Base-by-base conservation (phyloP, 208 protist genomes). In the Crithidia expoeki region DNA sequence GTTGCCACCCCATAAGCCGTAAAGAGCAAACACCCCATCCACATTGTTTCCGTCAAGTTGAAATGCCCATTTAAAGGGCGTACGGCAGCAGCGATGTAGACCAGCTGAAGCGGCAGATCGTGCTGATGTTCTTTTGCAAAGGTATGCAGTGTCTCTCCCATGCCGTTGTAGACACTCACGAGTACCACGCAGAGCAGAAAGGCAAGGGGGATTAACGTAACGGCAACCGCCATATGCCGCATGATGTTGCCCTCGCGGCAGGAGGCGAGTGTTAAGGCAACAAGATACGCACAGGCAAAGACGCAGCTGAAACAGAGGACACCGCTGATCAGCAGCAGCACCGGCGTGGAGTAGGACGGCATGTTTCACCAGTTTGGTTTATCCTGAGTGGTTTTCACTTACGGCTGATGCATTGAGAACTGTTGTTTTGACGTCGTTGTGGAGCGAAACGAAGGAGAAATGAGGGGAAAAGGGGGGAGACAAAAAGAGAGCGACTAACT, bases 1-100 rank as follows among this genome's bases (percentile, higher is more conserved):
- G 82, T 47, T 42, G 75, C 56, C 2, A 59, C 72, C 16, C 75
- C 86, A 69, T 94, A 94, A 12, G 72, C 84, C 21, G 79, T n/a
- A 55, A 88, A 81, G 14, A 94, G 42, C 57, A 94, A 34, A 57
- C 84, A 79, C 27, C 72, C 72, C 69, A 89, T 81, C 52, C 44
- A 90, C 58, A 62, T 69, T 28, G 63, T 63, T 14, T 71, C 70
- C 19, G 64, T 47, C 46, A 62, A 21, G 17, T 47, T 61, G 17
- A 36, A 42, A 12, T 66, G 25, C 9, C 3, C 30, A 6, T 21
- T 60, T 17, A 76, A 56, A 0, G 80, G 63, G 0, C 67, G 61
- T 28, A 82, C 33, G 4, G 46, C 57, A 4, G 65, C 56, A 6
- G 66, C 72, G n/a, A 68, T 33, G 21, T 59, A 70, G 4, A 69